Evolutionary conservation across 73 alveolate species (phyloP), one percentile per base, ranked within the genome.

Genomic region (Paramecium caudatum): DNA sequence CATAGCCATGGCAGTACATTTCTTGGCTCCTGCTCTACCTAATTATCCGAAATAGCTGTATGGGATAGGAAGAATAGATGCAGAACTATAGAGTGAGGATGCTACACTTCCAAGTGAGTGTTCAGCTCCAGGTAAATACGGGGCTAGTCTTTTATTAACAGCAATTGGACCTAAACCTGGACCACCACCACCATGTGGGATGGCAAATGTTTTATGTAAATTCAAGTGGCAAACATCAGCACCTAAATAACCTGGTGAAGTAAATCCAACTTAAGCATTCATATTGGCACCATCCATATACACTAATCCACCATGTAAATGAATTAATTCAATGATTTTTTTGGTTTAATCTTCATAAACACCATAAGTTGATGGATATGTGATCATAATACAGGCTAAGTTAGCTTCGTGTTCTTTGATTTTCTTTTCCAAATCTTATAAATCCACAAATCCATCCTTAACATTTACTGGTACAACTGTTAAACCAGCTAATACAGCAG

Each of bases 181-280:
- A 23, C 99, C 99, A 27, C 99, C 99, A 19, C 99, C 99, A 16
- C 99, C 99, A 85, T 97, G 99, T 17, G 99, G 99, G 61, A 97
- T 97, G 39, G 96, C 82, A 91, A 97, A 69, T 33, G 94, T 50
- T 33, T 63, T 90, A 83, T 93, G 98, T 3, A 91, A 91, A 91
- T 94, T 93, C 23, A 93, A 69, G 45, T 95, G 97, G 50, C 97
- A 96, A 47, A 95, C 99, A 83, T 95, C 99, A 25, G 98, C 99
- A 3, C 99, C 99, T 46, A 97, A 91, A 34, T 63, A 69, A 41
- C 98, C 99, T 13, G 99, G 99, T 41, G 97, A 91, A 10, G 99
- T 97, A 41, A 91, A 92, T 19, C 99, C 99, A 45, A 92, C 82
- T 82, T 94, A 93, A 49, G 98, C 99, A 68, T 95, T 96, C 98